These are phyloP conservation scores for Ceratocystiopsis brevicomis DNA, from an alignment of 2,329 filamentous ascomycete genomes.

Conservation along the genomic window DNA sequence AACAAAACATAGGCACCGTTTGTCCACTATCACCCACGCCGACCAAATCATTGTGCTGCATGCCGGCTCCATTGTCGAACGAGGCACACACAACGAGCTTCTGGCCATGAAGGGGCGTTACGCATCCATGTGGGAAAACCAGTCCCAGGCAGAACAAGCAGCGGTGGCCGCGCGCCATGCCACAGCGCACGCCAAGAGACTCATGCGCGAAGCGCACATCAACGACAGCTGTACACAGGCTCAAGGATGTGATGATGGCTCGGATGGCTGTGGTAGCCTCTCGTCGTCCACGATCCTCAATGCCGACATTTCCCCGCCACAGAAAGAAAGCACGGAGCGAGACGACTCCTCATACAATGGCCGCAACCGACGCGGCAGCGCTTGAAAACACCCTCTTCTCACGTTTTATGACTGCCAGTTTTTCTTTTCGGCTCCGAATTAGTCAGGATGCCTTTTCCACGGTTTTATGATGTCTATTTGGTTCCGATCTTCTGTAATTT, in stretches of 20 bases:
- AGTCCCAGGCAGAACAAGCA: conserved; percentile 59
- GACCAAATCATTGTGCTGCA: conserved; percentile 13
- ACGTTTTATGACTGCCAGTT: conserved; percentile 1
- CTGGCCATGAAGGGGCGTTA: conserved; percentile 55
- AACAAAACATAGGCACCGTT: conserved; percentile 38
- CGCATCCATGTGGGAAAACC: conserved; percentile 74
- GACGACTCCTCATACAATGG: conserved; percentile 8
- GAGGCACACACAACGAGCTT: conserved; percentile 41
- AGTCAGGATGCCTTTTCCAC: too few species aligned
- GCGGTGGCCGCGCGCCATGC: conserved; percentile 36
- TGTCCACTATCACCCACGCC: conserved; percentile 35
- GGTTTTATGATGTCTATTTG: too few species aligned
- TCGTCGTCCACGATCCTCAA: conserved; percentile 25
- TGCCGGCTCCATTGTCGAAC: conserved; percentile 10
- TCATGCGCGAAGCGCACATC: conserved; percentile 32
- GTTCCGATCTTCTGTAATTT: not conserved
- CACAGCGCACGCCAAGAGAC: conserved; percentile 22
- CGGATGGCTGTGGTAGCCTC: conserved; percentile 27
- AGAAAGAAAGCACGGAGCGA: conserved; percentile 6
- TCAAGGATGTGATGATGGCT: conserved; percentile 20
- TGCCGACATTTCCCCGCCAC: conserved; percentile 15
- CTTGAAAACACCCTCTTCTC: too few species aligned
- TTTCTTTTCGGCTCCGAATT: not conserved
- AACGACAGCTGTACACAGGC: conserved; percentile 10
- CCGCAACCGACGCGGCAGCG: conserved; percentile 1